Evolutionary conservation across 2,329 filamentous ascomycete species (phyloP), one percentile per base, ranked within the genome.

Genomic region (Ophiocordyceps camponoti-leonardi): DNA sequence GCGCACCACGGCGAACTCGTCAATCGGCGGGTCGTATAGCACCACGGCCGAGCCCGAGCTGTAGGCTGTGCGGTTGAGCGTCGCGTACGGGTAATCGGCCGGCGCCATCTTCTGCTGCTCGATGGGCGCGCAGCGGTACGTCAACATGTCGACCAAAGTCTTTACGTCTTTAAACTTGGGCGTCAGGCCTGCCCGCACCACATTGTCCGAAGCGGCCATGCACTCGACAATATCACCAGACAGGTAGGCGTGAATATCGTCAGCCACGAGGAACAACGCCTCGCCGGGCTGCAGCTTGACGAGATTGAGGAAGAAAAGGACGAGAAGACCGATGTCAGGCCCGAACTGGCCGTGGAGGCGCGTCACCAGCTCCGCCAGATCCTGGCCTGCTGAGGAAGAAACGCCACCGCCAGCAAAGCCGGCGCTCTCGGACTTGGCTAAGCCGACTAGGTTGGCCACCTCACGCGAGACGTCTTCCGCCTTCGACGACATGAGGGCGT

Each of bases 141-240:
- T 98, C 52, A 98, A 68, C 81, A 94, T 94, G 49, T 79, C 73
- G 31, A 90, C 86, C 12, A 98, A 72, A 0, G 87, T 96, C 45
- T 79, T 67, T 20, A 96, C 86, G 54, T 98, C 92, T 67, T 96
- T 95, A 74, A 94, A 98, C 62, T 98, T 98, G 46, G 92, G 92
- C 0, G 92, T 98, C 64, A 98, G 92, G 41, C 92, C 92, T 0
- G 92, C 92, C 46, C 92, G 86, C 44, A 98, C 88, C 33, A 98
- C 92, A 53, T 98, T 98, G 72, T 98, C 92, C n/a, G 86, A 94
- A 10, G 86, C 83, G 0, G 92, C 92, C 92, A 98, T 98, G 70
- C 92, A 98, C 66, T 98, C 92, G 60, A 98, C 87, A 54, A 98
- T 94, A 58, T 98, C 90, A 48, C 86, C 86, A 3, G 81, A 86